Conservation (phyloP, 2,329 filamentous ascomycete species). For the Fusarium sp. region DNA sequence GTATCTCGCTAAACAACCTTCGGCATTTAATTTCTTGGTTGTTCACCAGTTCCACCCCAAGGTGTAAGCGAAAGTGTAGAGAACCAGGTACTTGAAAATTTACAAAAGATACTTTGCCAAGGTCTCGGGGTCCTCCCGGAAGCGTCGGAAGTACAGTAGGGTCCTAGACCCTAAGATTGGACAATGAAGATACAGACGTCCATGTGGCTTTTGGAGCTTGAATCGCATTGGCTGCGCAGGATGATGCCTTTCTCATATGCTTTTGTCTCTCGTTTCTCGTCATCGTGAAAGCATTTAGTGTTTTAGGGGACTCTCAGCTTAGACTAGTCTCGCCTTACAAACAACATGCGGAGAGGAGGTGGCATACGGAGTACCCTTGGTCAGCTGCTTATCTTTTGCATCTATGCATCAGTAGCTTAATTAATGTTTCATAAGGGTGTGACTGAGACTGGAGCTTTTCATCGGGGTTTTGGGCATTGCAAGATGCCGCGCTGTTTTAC, state of each 20-base stretch:
- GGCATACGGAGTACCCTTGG: neutral
- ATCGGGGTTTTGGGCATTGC: conserved; percentile 9
- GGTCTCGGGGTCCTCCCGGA: conserved; percentile 18
- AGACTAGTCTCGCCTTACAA: conserved; percentile 23
- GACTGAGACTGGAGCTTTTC: neutral
- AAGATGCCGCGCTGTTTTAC: conserved; percentile 3
- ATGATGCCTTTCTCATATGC: neutral
- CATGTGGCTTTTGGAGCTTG: conserved; percentile 18
- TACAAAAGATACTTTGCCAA: conserved; percentile 31
- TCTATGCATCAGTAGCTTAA: neutral
- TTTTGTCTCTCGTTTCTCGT: neutral
- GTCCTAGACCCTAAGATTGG: conserved; percentile 13
- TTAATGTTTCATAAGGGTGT: neutral
- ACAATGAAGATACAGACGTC: conserved; percentile 2
- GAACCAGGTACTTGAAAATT: conserved; percentile 25
- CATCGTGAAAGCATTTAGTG: neutral
- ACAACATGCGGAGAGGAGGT: conserved; percentile 2
- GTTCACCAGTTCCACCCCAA: conserved; percentile 7
- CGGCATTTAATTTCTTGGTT: conserved; percentile 3
- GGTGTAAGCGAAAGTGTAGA: conserved; percentile 12
- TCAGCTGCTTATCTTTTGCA: conserved; percentile 30
- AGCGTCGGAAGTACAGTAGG: conserved; percentile 23
- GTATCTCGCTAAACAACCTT: conserved; percentile 1
- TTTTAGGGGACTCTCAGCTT: neutral
- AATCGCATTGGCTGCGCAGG: neutral